Percentiles rank a stretch among this genome's conserved stretches.
These are phyloP conservation scores for Diospyros kaki DNA, from an alignment of 148 eudicot species.

Conservation along the genomic window DNA sequence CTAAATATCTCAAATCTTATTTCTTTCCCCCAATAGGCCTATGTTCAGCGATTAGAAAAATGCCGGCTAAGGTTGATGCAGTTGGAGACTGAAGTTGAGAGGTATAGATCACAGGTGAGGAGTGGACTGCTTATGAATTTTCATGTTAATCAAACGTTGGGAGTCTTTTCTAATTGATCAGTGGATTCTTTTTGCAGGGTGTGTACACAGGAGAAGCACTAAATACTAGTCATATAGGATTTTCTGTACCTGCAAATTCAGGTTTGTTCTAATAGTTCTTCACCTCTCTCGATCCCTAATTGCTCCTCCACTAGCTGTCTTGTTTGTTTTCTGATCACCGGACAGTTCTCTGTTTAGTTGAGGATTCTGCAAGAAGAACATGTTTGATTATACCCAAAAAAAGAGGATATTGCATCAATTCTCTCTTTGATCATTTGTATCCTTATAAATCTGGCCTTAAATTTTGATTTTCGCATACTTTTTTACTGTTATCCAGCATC, in stretches of 20 bases:
- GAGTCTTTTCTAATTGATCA: conserved; percentile 7
- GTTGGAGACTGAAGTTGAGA: conserved; percentile 61
- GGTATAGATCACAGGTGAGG: conserved; percentile 62
- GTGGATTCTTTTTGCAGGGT: conserved; percentile 32
- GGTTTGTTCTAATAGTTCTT: conserved; percentile 25
- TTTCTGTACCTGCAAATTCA: conserved; percentile 34
- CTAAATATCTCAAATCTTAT: background rate
- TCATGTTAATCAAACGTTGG: background rate
- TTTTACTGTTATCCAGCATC: background rate
- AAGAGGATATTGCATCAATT: background rate
- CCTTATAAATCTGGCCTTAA: background rate
- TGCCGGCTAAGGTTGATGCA: conserved; percentile 71
- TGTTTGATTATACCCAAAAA: no score
- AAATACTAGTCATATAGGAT: conserved; percentile 26
- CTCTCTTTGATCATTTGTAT: background rate
- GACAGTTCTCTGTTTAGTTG: no score
- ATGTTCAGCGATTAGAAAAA: conserved; percentile 76
- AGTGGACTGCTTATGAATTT: background rate
- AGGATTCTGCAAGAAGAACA: no score
- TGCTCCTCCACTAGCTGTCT: background rate
- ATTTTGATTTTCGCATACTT: background rate
- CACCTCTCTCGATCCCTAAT: background rate
- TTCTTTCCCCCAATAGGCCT: conserved; percentile 35
- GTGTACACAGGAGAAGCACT: conserved; percentile 21
- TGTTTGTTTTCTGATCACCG: background rate